A percentile compares a stretch with the other conserved stretches of the same genome.
Evolutionary conservation across 2,329 filamentous ascomycete species (phyloP).

Genomic region (Fonsecaea multimorphosa): DNA sequence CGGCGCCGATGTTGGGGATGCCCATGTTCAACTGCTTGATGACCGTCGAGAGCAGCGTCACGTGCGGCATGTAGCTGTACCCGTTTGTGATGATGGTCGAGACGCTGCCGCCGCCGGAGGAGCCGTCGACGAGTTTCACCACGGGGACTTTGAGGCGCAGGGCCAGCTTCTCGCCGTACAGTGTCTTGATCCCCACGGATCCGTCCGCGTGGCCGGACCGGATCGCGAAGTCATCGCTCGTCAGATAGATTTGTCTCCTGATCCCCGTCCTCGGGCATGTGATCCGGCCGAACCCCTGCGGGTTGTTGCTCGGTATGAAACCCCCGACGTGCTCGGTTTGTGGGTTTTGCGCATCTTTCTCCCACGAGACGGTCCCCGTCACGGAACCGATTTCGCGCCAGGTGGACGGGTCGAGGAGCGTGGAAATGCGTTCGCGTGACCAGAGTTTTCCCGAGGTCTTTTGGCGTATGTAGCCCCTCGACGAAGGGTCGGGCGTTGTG

Average conservation of each 20-base stretch:
- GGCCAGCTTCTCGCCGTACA: constrained; percentile 66
- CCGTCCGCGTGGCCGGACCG: constrained; percentile 70
- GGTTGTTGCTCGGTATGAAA: constrained; percentile 67
- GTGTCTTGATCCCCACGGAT: constrained; percentile 61
- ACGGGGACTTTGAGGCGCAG: constrained; percentile 68
- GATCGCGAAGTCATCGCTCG: constrained; percentile 69
- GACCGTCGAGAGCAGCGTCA: constrained; percentile 55
- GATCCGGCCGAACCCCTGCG: constrained; percentile 64
- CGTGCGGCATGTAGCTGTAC: constrained; percentile 66
- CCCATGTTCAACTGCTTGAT: constrained; percentile 59
- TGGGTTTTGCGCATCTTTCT: constrained; percentile 46
- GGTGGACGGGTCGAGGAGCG: constrained; percentile 61
- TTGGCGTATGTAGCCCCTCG: constrained; percentile 65
- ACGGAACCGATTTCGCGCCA: constrained; percentile 67
- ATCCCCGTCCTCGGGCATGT: constrained; percentile 38
- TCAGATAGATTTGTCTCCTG: constrained; percentile 64
- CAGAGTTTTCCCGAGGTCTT: constrained; percentile 69
- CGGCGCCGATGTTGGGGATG: constrained; percentile 69
- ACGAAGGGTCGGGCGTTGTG: constrained; percentile 59
- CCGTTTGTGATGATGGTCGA: constrained; percentile 47
- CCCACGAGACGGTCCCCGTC: constrained; percentile 65
- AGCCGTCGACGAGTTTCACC: constrained; percentile 69
- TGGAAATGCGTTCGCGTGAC: constrained; percentile 66
- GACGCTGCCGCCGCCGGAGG: constrained; percentile 61
- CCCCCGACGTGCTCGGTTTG: constrained; percentile 56